phyloP scores from a whole-genome alignment of 2,329 filamentous ascomycete species.

The Penicillium sp. region DNA sequence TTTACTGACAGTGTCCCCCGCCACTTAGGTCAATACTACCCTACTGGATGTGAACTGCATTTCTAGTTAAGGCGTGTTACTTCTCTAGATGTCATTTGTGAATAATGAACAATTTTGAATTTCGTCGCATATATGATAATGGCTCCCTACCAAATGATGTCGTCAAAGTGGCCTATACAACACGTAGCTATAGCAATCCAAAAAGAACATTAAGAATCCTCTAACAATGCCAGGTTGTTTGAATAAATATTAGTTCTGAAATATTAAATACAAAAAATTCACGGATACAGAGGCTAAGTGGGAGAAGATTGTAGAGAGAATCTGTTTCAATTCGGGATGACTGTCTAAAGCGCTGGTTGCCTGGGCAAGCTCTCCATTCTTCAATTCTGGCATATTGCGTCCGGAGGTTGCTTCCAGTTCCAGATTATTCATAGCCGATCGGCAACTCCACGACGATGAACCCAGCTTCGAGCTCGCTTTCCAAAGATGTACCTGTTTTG shows the following conservation, averaged over 20 bases:
- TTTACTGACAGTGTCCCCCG: background rate
- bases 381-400: background rate
- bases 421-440: constrained; percentile 11
- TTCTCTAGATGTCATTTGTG: background rate
- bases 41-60: background rate
- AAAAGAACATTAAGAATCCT: background rate
- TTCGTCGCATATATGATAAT: background rate
- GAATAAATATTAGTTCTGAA: background rate
- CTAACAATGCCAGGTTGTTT: background rate
- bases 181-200: background rate
- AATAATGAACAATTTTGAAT: background rate
- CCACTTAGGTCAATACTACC: background rate
- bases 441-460: constrained; percentile 19
- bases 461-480: constrained; percentile 24
- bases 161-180: background rate
- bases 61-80: background rate
- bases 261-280: constrained; percentile 38
- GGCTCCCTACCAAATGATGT: background rate
- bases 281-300: constrained; percentile 44
- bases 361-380: background rate
- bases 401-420: background rate
- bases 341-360: background rate
- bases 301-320: constrained; percentile 41
- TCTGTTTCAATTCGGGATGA: constrained; percentile 13
- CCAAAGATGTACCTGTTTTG: constrained; percentile 22